phyloP scores from a whole-genome alignment of 768 basidiomycete genomes.

The Brasilioporus rufonigricans region DNA sequence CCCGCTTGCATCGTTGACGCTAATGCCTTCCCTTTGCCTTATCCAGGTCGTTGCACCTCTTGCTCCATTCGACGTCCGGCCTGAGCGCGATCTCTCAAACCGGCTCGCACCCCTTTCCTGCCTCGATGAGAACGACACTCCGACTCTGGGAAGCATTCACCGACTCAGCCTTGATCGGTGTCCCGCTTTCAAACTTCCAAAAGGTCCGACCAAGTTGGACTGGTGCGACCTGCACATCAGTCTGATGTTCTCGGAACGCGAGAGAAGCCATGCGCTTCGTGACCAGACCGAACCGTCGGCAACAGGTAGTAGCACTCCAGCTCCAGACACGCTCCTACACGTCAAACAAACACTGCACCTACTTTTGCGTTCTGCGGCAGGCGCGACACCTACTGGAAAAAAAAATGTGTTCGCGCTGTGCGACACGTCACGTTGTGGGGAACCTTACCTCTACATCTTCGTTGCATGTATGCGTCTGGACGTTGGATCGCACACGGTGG shows the following conservation, averaged over 20 bases:
- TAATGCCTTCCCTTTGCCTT: neutral
- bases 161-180: conserved; percentile 35
- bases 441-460: conserved; percentile 42
- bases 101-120: conserved; percentile 28
- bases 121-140: neutral
- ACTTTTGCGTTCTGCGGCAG: conserved; percentile 20
- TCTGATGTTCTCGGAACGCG: conserved; percentile 25
- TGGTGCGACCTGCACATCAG: conserved; percentile 32
- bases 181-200: conserved; percentile 29
- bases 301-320: too few species aligned
- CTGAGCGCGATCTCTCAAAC: conserved; percentile 18
- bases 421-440: conserved; percentile 5
- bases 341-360: conserved; percentile 33
- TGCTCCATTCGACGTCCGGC: conserved; percentile 15
- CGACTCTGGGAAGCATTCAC: conserved; percentile 38
- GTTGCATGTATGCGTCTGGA: conserved; percentile 47
- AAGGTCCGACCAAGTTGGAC: neutral
- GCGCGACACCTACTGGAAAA: conserved; percentile 6
- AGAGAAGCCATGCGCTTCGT: neutral
- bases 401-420: conserved; percentile 15
- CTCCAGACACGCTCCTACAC: conserved; percentile 19
- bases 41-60: conserved; percentile 22
- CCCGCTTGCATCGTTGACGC: neutral
- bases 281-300: too few species aligned
- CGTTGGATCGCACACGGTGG: conserved; percentile 38